phyloP scores from a whole-genome alignment of 2,329 filamentous ascomycete species.

The Aspergillus sp. region DNA sequence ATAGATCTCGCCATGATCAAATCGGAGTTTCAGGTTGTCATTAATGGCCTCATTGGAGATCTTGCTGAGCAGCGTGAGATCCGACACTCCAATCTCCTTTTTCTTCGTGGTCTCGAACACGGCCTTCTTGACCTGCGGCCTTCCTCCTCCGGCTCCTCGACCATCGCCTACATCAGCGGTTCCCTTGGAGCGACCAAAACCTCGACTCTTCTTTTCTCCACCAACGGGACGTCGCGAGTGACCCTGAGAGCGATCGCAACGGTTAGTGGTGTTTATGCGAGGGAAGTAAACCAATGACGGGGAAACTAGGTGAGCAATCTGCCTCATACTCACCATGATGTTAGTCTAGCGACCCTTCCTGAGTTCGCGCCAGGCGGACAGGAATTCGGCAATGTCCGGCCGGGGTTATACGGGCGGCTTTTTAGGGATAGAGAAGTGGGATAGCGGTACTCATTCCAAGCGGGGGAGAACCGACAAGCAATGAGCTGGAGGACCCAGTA shows the following conservation, averaged over 20 bases:
- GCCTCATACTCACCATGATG: slow-evolving; percentile 25
- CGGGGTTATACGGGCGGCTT: slow-evolving; percentile 5
- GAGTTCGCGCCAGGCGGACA: slow-evolving; percentile 23
- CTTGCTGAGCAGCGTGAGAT: slow-evolving; percentile 94
- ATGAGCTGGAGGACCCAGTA: not conserved
- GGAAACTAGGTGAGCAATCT: too few relatives aligned
- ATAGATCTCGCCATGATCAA: slow-evolving; percentile 96
- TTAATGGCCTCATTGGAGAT: slow-evolving; percentile 99
- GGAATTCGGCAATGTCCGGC: slow-evolving; percentile 23
- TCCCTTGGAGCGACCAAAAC: slow-evolving; percentile 36
- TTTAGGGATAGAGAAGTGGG: slow-evolving; percentile 3
- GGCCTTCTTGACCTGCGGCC: slow-evolving; percentile 81
- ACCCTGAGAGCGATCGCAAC: slow-evolving; percentile 21
- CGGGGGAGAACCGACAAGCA: slow-evolving; percentile 3
- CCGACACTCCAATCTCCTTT: slow-evolving; percentile 97
- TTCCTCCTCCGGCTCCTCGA: slow-evolving; percentile 38
- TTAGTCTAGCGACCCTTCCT: slow-evolving; percentile 18
- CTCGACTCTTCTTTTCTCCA: slow-evolving; percentile 36
- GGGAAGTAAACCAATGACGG: too few relatives aligned
- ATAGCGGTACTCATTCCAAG: slow-evolving; percentile 10
- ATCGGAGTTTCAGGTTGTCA: slow-evolving; percentile 96
- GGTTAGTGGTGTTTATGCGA: not conserved
- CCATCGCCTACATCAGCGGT: slow-evolving; percentile 36
- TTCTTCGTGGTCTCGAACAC: slow-evolving; percentile 95
- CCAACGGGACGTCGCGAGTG: slow-evolving; percentile 37